A percentile compares a stretch with the other conserved stretches of the same genome.
Conservation (phyloP, 2,329 filamentous ascomycete species). For the Malbranchea cinnamomea region DNA sequence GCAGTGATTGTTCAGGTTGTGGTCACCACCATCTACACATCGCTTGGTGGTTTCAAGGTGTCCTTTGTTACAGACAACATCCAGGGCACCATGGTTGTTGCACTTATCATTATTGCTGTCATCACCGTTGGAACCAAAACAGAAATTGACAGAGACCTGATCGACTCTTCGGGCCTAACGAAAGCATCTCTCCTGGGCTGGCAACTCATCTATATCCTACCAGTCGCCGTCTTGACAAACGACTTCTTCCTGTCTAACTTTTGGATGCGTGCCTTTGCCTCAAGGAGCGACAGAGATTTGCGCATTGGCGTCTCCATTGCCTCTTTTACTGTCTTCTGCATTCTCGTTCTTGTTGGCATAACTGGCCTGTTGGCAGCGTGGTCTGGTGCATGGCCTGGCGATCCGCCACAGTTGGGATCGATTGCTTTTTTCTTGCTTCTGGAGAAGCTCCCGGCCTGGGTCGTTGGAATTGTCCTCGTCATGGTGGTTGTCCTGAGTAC, state of each 20-base stretch:
- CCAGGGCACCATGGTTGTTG: conserved; percentile 63
- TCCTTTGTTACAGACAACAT: conserved; percentile 75
- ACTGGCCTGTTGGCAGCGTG: conserved; percentile 64
- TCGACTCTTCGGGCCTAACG: conserved; percentile 55
- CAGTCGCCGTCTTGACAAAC: conserved; percentile 67
- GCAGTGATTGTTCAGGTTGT: conserved; percentile 63
- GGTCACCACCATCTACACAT: conserved; percentile 72
- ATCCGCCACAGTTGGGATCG: conserved; percentile 46
- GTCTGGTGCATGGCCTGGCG: conserved; percentile 56
- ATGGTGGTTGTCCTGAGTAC: conserved; percentile 67
- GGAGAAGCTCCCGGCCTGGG: conserved; percentile 58
- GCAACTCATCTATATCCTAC: conserved; percentile 74
- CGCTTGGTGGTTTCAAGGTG: conserved; percentile 66
- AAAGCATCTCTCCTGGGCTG: conserved; percentile 58
- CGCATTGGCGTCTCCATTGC: conserved; percentile 60
- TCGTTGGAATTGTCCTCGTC: conserved; percentile 66
- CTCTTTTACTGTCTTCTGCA: conserved; percentile 47
- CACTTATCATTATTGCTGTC: conserved; percentile 59
- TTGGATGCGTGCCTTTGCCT: conserved; percentile 73
- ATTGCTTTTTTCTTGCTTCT: conserved; percentile 64
- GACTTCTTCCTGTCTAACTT: conserved; percentile 76
- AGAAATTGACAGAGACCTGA: conserved; percentile 52
- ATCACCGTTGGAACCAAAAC: conserved; percentile 66
- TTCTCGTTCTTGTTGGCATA: conserved; percentile 57
- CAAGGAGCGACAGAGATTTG: conserved; percentile 61